Evolutionary conservation across 2,329 filamentous ascomycete species (phyloP).

Genomic region (Trichoderma koningii): DNA sequence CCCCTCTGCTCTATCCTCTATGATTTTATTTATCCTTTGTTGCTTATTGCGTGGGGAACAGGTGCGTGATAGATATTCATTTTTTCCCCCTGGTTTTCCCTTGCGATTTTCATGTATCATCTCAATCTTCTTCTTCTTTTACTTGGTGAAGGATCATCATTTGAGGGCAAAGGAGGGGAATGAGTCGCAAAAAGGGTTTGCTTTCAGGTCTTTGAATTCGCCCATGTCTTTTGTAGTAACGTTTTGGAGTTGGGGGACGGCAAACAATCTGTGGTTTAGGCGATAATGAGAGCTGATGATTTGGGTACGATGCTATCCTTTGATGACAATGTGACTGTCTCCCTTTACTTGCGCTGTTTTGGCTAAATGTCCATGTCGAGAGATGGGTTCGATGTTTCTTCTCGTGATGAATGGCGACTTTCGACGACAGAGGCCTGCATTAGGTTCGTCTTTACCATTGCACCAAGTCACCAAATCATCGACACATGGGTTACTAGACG

Average conservation of each 20-base stretch:
- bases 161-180: slow-evolving; percentile 4
- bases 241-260: slow-evolving; percentile 18
- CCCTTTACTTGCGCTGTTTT: too few species aligned
- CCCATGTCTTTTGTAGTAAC: not conserved
- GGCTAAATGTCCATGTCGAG: too few species aligned
- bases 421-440: too few species aligned
- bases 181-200: slow-evolving; percentile 21
- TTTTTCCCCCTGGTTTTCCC: not conserved
- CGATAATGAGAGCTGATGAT: slow-evolving; percentile 21
- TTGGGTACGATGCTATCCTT: not conserved
- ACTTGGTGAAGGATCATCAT: not conserved
- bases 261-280: slow-evolving; percentile 7
- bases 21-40: not conserved
- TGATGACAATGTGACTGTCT: not conserved
- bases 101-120: slow-evolving; percentile 6
- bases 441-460: too few species aligned
- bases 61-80: slow-evolving; percentile 11
- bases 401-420: too few species aligned
- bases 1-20: not conserved
- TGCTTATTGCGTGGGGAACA: not conserved
- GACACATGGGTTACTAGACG: too few species aligned
- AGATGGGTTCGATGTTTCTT: too few species aligned
- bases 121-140: not conserved
- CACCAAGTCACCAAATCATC: too few species aligned
- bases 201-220: slow-evolving; percentile 7